Percentiles rank a stretch among this genome's conserved stretches.
phyloP scores from a whole-genome alignment of 73 alveolate species.

The Paramecium caudatum region DNA sequence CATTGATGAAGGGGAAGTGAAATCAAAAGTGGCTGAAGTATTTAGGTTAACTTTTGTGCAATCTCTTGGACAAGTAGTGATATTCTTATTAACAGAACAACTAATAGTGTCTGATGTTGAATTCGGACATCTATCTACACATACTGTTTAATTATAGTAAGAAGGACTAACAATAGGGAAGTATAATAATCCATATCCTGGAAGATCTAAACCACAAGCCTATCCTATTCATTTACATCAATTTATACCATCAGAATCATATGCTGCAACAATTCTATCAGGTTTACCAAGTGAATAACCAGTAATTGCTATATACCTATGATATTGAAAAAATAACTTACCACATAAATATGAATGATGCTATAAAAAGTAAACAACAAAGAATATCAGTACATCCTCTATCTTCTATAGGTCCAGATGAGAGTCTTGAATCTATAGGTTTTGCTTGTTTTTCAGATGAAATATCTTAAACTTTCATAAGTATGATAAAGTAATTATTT shows the following conservation, averaged over 20 bases:
- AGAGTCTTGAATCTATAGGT: conserved; percentile 65
- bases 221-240: not conserved
- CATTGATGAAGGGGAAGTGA: conserved; percentile 13
- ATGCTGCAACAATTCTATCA: conserved; percentile 56
- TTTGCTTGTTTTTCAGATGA: not conserved
- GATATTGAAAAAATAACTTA: conserved; percentile 74
- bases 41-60: not conserved
- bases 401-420: conserved; percentile 93
- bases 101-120: not conserved
- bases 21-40: not conserved
- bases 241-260: conserved; percentile 58
- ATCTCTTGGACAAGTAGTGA: conserved; percentile 43
- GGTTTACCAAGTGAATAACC: conserved; percentile 62
- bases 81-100: not conserved
- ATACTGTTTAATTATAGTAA: conserved; percentile 49
- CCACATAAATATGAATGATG: conserved; percentile 88
- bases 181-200: not conserved
- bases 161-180: conserved; percentile 49
- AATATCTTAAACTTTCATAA: conserved; percentile 46
- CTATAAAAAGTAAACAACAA: conserved; percentile 88
- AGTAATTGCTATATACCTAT: conserved; percentile 62
- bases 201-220: conserved; percentile 61
- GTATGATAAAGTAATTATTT: conserved; percentile 31
- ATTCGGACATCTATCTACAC: conserved; percentile 49
- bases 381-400: conserved; percentile 95